phyloP scores from a whole-genome alignment of 768 basidiomycete species.

The Boletus rubescentipes region DNA sequence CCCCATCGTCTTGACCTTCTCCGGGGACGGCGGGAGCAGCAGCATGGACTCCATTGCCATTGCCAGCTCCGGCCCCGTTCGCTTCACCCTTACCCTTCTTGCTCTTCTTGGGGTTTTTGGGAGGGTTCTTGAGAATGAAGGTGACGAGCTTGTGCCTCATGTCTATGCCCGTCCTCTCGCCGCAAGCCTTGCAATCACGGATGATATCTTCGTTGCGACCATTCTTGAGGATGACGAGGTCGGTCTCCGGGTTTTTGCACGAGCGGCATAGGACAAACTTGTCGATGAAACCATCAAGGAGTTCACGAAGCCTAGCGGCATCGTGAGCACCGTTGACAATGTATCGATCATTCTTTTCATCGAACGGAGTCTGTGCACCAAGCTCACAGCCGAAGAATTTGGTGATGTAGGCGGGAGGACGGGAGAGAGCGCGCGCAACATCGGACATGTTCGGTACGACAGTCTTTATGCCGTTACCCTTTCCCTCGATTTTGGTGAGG shows the following conservation, averaged over 20 bases:
- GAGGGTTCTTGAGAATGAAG: slow-evolving; percentile 97
- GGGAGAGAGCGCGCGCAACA: slow-evolving; percentile 90
- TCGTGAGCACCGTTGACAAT: slow-evolving; percentile 99
- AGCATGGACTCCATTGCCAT: slow-evolving; percentile 44
- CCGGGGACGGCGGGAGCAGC: slow-evolving; percentile 38
- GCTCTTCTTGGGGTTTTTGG: slow-evolving; percentile 78
- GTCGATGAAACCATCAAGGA: slow-evolving; percentile 96
- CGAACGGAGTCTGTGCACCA: slow-evolving; percentile 94
- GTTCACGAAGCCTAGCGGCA: slow-evolving; percentile 85
- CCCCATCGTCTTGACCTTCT: slow-evolving; percentile 42
- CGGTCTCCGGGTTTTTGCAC: slow-evolving; percentile 99
- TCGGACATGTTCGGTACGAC: slow-evolving; percentile 99
- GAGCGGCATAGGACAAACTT: slow-evolving; percentile 96
- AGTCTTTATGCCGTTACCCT: slow-evolving; percentile 99
- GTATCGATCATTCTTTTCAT: slow-evolving; percentile 96
- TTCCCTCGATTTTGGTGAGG: slow-evolving; percentile 95
- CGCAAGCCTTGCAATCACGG: slow-evolving; percentile 98
- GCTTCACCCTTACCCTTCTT: slow-evolving; percentile 53
- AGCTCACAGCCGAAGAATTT: slow-evolving; percentile 99
- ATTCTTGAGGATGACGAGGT: slow-evolving; percentile 83
- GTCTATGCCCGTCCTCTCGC: slow-evolving; percentile 86
- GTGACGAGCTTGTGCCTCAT: slow-evolving; percentile 97
- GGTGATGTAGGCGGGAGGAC: slow-evolving; percentile 94
- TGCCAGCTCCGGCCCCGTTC: slow-evolving; percentile 51
- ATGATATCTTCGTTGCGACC: slow-evolving; percentile 83